A percentile compares a stretch with the other conserved stretches of the same genome.
Evolutionary conservation across 208 protist genomes (phyloP).

Genomic region (Porcisia hertigi): DNA sequence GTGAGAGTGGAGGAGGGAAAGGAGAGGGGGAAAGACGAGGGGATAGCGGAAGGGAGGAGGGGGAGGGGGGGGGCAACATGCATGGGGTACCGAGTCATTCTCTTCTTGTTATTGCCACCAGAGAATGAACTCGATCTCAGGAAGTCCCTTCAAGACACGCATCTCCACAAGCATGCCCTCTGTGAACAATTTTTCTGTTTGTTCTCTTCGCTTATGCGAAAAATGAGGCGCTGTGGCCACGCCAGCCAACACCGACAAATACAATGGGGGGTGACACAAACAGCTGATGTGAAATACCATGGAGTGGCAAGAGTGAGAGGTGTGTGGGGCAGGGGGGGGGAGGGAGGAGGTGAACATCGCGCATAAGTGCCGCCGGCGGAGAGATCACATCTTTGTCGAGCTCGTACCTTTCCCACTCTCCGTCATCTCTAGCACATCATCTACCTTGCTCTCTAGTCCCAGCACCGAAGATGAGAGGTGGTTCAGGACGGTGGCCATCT

Average conservation of each 20-base stretch:
- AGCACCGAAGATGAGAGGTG: conserved; percentile 74
- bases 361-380: too few species aligned
- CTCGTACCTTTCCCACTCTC: conserved; percentile 8
- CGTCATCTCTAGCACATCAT: conserved; percentile 51
- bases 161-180: conserved; percentile 8
- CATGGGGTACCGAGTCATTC: too few species aligned
- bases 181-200: background rate
- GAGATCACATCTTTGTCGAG: background rate
- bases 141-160: background rate
- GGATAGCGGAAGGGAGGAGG: background rate
- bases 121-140: background rate
- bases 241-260: background rate
- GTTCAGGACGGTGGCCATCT: conserved; percentile 73
- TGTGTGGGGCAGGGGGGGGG: too few species aligned
- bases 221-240: too few species aligned
- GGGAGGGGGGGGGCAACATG: background rate
- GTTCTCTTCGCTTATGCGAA: background rate
- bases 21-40: background rate
- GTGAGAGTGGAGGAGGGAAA: too few species aligned
- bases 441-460: conserved; percentile 71
- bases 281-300: background rate
- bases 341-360: background rate
- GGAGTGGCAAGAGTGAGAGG: too few species aligned
- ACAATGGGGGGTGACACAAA: background rate
- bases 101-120: too few species aligned